A percentile compares a stretch with the other conserved stretches of the same genome.
These are phyloP conservation scores for Boletus coccyginus DNA, from an alignment of 768 basidiomycete genomes.

Conservation along the genomic window DNA sequence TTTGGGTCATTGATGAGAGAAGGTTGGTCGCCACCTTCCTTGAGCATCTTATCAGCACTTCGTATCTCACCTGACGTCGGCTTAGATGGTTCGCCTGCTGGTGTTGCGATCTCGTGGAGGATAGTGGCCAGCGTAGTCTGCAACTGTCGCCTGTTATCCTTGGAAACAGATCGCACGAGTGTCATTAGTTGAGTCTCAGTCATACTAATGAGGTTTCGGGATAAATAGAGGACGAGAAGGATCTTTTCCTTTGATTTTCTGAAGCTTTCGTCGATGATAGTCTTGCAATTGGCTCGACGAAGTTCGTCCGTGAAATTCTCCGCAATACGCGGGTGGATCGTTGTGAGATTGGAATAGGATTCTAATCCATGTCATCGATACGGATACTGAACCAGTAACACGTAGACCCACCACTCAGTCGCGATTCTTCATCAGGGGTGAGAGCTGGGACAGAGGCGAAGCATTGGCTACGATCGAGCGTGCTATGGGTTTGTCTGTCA, in stretches of 20 bases:
- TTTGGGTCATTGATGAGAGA: conserved; percentile 20
- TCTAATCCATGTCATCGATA: conserved; percentile 4
- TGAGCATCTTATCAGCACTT: conserved; percentile 21
- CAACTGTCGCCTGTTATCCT: conserved; percentile 12
- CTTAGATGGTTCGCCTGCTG: not conserved
- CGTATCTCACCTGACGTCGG: conserved; percentile 9
- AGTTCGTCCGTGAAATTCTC: conserved; percentile 22
- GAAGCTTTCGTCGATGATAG: conserved; percentile 18
- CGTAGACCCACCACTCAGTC: conserved; percentile 9
- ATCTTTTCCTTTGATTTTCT: conserved; percentile 26
- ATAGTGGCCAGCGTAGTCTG: conserved; percentile 15
- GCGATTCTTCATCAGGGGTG: conserved; percentile 13
- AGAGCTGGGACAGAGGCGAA: conserved; percentile 12
- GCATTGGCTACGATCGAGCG: conserved; percentile 18
- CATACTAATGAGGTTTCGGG: conserved; percentile 10
- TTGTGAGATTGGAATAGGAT: conserved; percentile 14
- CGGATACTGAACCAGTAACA: not conserved
- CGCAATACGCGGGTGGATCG: conserved; percentile 17
- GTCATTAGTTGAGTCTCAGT: conserved; percentile 12
- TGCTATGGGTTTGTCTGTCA: conserved; percentile 6
- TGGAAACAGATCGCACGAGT: conserved; percentile 15
- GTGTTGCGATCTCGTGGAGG: conserved; percentile 8
- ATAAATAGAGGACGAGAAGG: conserved; percentile 15
- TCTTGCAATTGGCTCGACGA: conserved; percentile 10
- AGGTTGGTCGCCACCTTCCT: conserved; percentile 17